Conservation (phyloP, 495 filamentous ascomycete species). For the Lentithecium fluviatile region DNA sequence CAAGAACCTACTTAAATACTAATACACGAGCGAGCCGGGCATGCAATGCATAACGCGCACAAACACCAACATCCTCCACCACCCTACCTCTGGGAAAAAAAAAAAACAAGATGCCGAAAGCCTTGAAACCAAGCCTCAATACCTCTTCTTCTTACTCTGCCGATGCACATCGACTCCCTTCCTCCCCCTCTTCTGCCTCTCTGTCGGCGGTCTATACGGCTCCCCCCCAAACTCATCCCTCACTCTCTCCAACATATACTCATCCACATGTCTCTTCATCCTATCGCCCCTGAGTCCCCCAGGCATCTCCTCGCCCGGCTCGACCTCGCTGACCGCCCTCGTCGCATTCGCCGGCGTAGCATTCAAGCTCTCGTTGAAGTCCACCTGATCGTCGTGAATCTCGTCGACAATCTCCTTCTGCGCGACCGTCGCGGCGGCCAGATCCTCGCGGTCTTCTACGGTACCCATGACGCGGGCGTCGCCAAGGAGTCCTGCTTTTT, state of each 20-base stretch:
- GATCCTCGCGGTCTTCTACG: slow-evolving; percentile 92
- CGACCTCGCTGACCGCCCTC: slow-evolving; percentile 29
- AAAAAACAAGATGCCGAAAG: too few relatives aligned
- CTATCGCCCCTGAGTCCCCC: slow-evolving; percentile 46
- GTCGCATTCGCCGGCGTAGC: slow-evolving; percentile 43
- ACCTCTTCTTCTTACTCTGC: neutral
- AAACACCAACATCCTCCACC: too few relatives aligned
- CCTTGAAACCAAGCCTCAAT: too few relatives aligned
- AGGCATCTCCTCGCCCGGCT: slow-evolving; percentile 24
- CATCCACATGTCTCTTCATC: slow-evolving; percentile 60
- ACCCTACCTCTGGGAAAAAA: too few relatives aligned
- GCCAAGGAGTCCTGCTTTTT: slow-evolving; percentile 44
- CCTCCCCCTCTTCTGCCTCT: slow-evolving; percentile 74
- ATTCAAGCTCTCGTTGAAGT: slow-evolving; percentile 74
- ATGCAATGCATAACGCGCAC: too few relatives aligned
- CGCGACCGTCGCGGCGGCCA: slow-evolving; percentile 77
- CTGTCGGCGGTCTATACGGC: slow-evolving; percentile 72
- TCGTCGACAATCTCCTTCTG: slow-evolving; percentile 85
- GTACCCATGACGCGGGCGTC: slow-evolving; percentile 70
- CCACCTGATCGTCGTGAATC: slow-evolving; percentile 77
- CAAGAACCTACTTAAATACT: too few relatives aligned
- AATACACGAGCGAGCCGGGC: too few relatives aligned
- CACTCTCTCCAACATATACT: slow-evolving; percentile 80
- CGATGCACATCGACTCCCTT: slow-evolving; percentile 65
- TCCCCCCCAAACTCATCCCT: slow-evolving; percentile 74